Conservation (phyloP, 2,329 filamentous ascomycete species). For the Trichoderma koningii region DNA sequence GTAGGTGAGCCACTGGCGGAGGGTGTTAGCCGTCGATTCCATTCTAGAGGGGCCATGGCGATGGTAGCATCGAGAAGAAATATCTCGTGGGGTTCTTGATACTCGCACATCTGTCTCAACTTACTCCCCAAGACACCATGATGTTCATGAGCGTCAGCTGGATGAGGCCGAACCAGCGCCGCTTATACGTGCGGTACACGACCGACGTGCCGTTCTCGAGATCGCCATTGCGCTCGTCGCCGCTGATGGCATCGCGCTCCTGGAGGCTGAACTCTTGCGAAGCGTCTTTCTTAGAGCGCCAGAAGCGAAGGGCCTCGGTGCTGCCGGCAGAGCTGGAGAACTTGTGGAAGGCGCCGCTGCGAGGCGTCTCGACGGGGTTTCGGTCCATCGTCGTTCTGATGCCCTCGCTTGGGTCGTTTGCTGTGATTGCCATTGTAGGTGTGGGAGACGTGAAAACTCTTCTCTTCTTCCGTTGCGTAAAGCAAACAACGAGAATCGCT, state of each 20-base stretch:
- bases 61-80: background rate
- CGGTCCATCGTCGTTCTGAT: background rate
- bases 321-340: conserved; percentile 32
- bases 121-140: conserved; percentile 91
- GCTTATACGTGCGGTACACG: conserved; percentile 66
- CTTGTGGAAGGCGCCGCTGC: conserved; percentile 21
- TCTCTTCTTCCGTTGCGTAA: background rate
- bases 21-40: background rate
- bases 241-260: conserved; percentile 30
- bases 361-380: background rate
- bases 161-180: conserved; percentile 83
- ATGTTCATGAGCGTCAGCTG: conserved; percentile 89
- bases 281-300: conserved; percentile 37
- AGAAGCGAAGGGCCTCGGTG: conserved; percentile 34
- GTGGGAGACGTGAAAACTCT: background rate
- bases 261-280: conserved; percentile 37
- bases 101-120: conserved; percentile 42
- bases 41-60: background rate
- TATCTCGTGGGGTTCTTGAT: no score
- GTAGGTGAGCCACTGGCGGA: conserved; percentile 78
- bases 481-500: background rate
- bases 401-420: conserved; percentile 8
- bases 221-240: conserved; percentile 26
- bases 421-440: conserved; percentile 2
- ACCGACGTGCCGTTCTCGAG: conserved; percentile 35